Conservation (phyloP, 371 early-diverging fungal species). For the Phascolomyces articulosus region DNA sequence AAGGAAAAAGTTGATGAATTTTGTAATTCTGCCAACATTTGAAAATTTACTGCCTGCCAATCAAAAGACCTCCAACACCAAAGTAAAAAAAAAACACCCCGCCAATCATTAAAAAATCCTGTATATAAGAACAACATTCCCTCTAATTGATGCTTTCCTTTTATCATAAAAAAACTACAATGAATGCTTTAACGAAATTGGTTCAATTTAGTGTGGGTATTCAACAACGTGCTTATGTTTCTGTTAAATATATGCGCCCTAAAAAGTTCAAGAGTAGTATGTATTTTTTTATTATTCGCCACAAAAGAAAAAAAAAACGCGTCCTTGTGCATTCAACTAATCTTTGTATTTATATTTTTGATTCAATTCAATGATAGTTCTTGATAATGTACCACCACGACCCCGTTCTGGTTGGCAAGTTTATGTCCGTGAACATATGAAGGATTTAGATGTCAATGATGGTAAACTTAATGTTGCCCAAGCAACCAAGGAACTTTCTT, state of each 20-base stretch:
- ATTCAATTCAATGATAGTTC: conserved; percentile 19
- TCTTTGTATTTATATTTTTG: not conserved
- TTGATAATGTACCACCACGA: conserved; percentile 44
- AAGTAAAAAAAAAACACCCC: too few relatives aligned
- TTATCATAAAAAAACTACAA: not conserved
- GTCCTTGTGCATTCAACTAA: not conserved
- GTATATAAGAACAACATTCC: too few relatives aligned
- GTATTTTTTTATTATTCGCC: not conserved
- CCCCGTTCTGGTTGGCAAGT: conserved; percentile 57
- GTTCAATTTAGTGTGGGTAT: not conserved
- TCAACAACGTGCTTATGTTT: conserved; percentile 21
- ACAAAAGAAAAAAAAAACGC: not conserved
- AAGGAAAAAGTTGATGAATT: too few relatives aligned
- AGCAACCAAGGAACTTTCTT: conserved; percentile 23
- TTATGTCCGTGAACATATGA: conserved; percentile 46
- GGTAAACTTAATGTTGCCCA: conserved; percentile 31
- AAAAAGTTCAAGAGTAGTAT: conserved; percentile 44
- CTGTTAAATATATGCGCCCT: conserved; percentile 26
- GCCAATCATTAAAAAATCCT: too few relatives aligned
- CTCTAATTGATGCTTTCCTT: too few relatives aligned
- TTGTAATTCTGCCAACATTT: too few relatives aligned
- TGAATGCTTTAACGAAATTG: not conserved
- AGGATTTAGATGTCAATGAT: conserved; percentile 22
- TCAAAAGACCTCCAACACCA: too few relatives aligned
- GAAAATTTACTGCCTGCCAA: too few relatives aligned